Percentiles rank a stretch among this genome's conserved stretches.
Conservation (phyloP, 1,139 yeast genomes). For the Sugiyamaella pinicola region DNA sequence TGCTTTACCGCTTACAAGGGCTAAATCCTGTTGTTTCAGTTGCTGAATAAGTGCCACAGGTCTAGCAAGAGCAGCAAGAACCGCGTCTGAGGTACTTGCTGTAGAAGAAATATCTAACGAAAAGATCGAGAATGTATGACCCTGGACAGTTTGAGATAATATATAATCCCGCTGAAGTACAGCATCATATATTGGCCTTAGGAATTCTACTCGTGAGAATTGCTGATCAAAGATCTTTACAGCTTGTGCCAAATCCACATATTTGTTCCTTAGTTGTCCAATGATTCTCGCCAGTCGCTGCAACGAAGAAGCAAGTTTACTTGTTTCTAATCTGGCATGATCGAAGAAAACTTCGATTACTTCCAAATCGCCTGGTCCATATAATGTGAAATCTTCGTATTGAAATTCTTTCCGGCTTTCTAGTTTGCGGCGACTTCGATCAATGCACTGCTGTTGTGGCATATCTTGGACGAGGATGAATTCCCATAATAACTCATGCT, state of each 20-base stretch:
- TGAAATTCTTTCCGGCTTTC: slow-evolving; percentile 42
- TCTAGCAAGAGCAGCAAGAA: slow-evolving; percentile 30
- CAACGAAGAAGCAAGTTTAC: slow-evolving; percentile 25
- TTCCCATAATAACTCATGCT: slow-evolving; percentile 49
- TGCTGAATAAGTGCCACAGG: slow-evolving; percentile 35
- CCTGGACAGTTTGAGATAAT: slow-evolving; percentile 22
- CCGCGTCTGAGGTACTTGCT: slow-evolving; percentile 29
- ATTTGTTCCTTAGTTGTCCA: slow-evolving; percentile 30
- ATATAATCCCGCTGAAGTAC: slow-evolving; percentile 23
- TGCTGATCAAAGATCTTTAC: slow-evolving; percentile 29
- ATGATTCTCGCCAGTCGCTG: slow-evolving; percentile 25
- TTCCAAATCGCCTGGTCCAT: slow-evolving; percentile 33
- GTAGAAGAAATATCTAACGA: slow-evolving; percentile 25
- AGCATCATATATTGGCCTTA: slow-evolving; percentile 17
- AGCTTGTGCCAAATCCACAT: slow-evolving; percentile 31
- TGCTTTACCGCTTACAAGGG: slow-evolving; percentile 31
- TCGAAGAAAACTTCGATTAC: slow-evolving; percentile 33
- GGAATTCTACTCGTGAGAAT: slow-evolving; percentile 26
- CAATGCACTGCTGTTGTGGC: slow-evolving; percentile 41
- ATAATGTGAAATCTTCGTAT: slow-evolving; percentile 34
- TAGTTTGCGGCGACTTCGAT: slow-evolving; percentile 41
- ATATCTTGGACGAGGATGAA: slow-evolving; percentile 48
- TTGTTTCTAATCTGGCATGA: slow-evolving; percentile 35
- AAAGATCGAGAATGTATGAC: slow-evolving; percentile 21
- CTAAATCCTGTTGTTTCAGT: slow-evolving; percentile 31